A percentile compares a stretch with the other conserved stretches of the same genome.
Conservation (phyloP, 495 filamentous ascomycete species). For the Tetracladium setigerum region DNA sequence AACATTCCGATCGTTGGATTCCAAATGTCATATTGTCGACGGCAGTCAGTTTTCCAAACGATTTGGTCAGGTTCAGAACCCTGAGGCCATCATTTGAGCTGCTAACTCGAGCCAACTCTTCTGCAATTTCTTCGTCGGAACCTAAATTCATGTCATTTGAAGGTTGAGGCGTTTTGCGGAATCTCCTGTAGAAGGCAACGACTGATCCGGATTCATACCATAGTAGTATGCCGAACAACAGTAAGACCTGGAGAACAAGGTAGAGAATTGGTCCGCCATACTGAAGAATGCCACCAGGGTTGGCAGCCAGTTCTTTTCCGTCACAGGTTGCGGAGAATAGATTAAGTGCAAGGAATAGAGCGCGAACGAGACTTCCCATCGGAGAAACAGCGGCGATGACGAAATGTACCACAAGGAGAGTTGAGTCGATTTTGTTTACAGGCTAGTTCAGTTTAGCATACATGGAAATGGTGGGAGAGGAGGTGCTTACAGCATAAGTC, state of each 20-base stretch:
- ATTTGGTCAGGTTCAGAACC: conserved; percentile 68
- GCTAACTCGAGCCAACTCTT: conserved; percentile 32
- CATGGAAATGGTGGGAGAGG: no score
- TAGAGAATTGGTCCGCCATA: conserved; percentile 79
- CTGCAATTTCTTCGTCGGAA: conserved; percentile 36
- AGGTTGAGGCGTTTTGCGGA: conserved; percentile 16
- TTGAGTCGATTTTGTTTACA: conserved; percentile 47
- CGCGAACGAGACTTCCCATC: conserved; percentile 56
- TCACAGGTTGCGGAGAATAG: conserved; percentile 67
- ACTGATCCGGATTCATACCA: conserved; percentile 46
- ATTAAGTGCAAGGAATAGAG: conserved; percentile 69
- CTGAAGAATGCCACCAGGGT: conserved; percentile 61
- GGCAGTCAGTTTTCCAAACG: conserved; percentile 61
- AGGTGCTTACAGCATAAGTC: conserved; percentile 43
- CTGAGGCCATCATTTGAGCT: conserved; percentile 48
- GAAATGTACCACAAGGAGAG: conserved; percentile 58
- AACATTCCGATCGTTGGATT: conserved; percentile 68
- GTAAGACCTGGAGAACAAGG: conserved; percentile 57
- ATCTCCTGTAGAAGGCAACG: conserved; percentile 33
- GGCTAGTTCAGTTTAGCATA: conserved; percentile 20
- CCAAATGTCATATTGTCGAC: conserved; percentile 80
- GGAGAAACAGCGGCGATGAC: conserved; percentile 61
- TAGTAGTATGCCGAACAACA: conserved; percentile 60
- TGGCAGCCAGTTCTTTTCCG: conserved; percentile 48
- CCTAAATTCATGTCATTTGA: conserved; percentile 20